Conservation (phyloP, 179 eudicot species). For the Camellia oleifera region DNA sequence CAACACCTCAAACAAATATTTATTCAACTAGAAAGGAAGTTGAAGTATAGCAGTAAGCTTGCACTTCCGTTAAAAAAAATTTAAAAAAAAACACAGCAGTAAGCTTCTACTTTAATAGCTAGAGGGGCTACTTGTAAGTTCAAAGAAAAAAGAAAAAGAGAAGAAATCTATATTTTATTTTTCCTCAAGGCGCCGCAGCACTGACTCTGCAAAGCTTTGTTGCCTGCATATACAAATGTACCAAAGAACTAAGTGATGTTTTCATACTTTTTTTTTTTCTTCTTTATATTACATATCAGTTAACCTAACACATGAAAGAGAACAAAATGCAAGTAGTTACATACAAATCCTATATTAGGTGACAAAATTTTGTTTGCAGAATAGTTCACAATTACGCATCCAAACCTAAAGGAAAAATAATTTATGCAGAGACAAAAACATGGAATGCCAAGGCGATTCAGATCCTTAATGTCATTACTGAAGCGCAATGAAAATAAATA, state of each 20-base stretch:
- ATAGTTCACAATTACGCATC: not conserved
- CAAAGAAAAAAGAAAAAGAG: not conserved
- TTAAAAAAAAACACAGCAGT: not conserved
- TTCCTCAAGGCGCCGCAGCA: constrained; percentile 55
- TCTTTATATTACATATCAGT: too few relatives aligned
- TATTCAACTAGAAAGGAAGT: not conserved
- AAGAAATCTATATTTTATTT: constrained; percentile 20
- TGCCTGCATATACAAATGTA: constrained; percentile 46
- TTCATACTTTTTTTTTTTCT: not conserved
- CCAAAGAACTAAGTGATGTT: not conserved
- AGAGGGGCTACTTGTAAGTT: not conserved
- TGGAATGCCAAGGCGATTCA: not conserved
- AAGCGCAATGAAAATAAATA: not conserved
- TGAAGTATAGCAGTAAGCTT: not conserved
- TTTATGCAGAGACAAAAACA: not conserved
- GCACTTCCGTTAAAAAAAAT: too few relatives aligned
- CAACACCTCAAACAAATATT: not conserved
- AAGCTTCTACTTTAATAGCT: not conserved
- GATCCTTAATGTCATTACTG: not conserved
- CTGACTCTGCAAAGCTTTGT: constrained; percentile 68
- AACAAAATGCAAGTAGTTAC: not conserved
- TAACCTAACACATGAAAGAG: not conserved
- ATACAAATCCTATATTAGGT: not conserved
- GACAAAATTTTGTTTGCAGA: not conserved
- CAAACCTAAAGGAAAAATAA: not conserved